Conservation (phyloP, 495 filamentous ascomycete species). For the Hypoxylon fragiforme region DNA sequence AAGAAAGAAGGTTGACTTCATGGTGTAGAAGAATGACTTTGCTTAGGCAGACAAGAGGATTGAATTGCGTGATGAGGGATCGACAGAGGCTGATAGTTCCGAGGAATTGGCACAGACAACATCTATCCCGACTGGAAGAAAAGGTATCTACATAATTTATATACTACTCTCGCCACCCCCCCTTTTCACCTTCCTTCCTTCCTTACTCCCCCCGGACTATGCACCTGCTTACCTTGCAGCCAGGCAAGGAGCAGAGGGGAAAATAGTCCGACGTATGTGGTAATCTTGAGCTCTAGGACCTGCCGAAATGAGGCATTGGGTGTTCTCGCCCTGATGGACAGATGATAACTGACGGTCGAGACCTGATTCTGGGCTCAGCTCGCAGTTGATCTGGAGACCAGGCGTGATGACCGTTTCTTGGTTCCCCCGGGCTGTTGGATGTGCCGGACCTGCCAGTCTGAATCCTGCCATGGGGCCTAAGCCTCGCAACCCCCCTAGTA, state of each 20-base stretch:
- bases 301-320: slow-evolving; percentile 30
- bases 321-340: slow-evolving; percentile 23
- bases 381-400: slow-evolving; percentile 18
- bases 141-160: slow-evolving; percentile 21
- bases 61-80: slow-evolving; percentile 22
- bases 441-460: slow-evolving; percentile 18
- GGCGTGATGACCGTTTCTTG: slow-evolving; percentile 12
- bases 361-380: slow-evolving; percentile 25
- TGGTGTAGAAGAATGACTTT: slow-evolving; percentile 5
- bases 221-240: slow-evolving; percentile 13
- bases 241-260: slow-evolving; percentile 7
- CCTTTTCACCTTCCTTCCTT: too few species aligned
- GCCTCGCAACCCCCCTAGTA: slow-evolving; percentile 16
- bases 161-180: slow-evolving; percentile 12
- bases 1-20: slow-evolving; percentile 42
- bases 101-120: slow-evolving; percentile 17
- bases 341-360: slow-evolving; percentile 25
- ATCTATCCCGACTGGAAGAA: slow-evolving; percentile 12
- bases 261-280: slow-evolving; percentile 14
- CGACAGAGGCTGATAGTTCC: slow-evolving; percentile 23
- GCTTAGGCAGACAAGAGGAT: slow-evolving; percentile 6
- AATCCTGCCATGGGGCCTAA: slow-evolving; percentile 20
- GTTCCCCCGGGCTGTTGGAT: slow-evolving; percentile 9
- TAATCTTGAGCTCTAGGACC: slow-evolving; percentile 25
- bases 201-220: slow-evolving; percentile 3